Evolutionary conservation across 345 rosid genomes (phyloP).

Genomic region (Psidium guajava): DNA sequence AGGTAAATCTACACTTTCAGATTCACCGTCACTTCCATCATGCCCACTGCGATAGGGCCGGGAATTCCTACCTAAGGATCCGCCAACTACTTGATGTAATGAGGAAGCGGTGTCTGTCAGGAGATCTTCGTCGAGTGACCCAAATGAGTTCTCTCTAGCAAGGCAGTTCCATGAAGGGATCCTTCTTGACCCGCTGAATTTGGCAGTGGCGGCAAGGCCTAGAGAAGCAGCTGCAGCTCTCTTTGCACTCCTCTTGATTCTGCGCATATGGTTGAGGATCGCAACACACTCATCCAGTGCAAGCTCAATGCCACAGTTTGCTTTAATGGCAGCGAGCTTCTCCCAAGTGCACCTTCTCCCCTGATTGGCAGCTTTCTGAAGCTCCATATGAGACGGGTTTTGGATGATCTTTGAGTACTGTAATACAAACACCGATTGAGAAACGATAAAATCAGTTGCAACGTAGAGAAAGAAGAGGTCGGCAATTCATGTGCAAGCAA

Average conservation of each 20-base stretch:
- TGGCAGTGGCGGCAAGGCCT: constrained; percentile 34
- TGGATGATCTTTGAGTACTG: constrained; percentile 86
- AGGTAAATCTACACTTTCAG: constrained; percentile 48
- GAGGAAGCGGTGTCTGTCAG: constrained; percentile 25
- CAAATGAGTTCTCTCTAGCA: constrained; percentile 89
- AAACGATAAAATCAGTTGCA: background rate
- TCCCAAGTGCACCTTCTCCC: constrained; percentile 99
- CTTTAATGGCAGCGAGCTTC: constrained; percentile 94
- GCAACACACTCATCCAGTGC: constrained; percentile 92
- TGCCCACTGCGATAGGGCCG: constrained; percentile 17
- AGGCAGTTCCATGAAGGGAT: constrained; percentile 97
- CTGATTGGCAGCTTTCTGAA: constrained; percentile 81
- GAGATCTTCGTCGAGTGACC: constrained; percentile 74
- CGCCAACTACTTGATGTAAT: constrained; percentile 33
- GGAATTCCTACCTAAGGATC: constrained; percentile 31
- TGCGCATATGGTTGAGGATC: constrained; percentile 87
- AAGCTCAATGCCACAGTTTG: constrained; percentile 92
- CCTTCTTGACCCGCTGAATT: constrained; percentile 73
- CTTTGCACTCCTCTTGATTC: constrained; percentile 88
- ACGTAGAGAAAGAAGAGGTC: background rate
- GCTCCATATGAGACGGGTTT: constrained; percentile 67
- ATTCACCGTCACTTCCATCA: constrained; percentile 81
- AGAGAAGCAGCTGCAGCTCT: constrained; percentile 72
- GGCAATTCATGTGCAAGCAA: background rate
- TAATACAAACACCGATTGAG: background rate